A percentile compares a stretch with the other conserved stretches of the same genome.
Conservation (phyloP, 352 stramenopile genomes). For the Globisporangium splendens region DNA sequence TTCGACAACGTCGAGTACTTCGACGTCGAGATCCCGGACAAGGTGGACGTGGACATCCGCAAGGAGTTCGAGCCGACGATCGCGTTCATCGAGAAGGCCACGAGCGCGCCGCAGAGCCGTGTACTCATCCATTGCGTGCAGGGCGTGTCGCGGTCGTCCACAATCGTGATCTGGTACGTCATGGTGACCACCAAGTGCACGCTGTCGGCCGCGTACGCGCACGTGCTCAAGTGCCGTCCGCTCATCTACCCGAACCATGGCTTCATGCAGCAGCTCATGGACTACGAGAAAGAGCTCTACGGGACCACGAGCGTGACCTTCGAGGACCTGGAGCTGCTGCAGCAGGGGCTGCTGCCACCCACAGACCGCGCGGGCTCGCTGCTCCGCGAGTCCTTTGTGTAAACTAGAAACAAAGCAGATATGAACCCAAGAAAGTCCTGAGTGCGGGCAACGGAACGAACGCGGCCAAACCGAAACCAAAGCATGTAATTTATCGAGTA, state of each 20-base stretch:
- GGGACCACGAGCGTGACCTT: constrained; percentile 57
- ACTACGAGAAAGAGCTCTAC: constrained; percentile 62
- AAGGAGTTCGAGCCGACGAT: constrained; percentile 44
- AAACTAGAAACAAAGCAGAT: neutral
- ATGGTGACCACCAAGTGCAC: constrained; percentile 72
- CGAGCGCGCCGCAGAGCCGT: constrained; percentile 18
- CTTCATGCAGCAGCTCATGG: constrained; percentile 79
- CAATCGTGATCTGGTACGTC: constrained; percentile 78
- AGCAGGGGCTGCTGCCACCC: constrained; percentile 55
- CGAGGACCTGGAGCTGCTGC: constrained; percentile 66
- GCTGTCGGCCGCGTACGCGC: constrained; percentile 70
- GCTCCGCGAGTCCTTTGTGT: constrained; percentile 41
- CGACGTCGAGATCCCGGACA: constrained; percentile 60
- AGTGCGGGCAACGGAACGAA: too few relatives aligned
- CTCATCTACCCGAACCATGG: constrained; percentile 78
- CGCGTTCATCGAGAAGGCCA: constrained; percentile 51
- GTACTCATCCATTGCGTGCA: constrained; percentile 85
- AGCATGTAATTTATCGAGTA: constrained; percentile 12
- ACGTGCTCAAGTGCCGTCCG: constrained; percentile 72
- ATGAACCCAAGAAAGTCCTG: too few relatives aligned
- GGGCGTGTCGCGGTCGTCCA: constrained; percentile 72
- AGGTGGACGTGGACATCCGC: constrained; percentile 54
- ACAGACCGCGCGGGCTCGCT: constrained; percentile 59
- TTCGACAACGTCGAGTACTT: constrained; percentile 58
- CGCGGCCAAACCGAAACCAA: neutral